A percentile compares a stretch with the other conserved stretches of the same genome.
Conservation (phyloP, 2,329 filamentous ascomycete species). For the Clonostachys rhizophaga region DNA sequence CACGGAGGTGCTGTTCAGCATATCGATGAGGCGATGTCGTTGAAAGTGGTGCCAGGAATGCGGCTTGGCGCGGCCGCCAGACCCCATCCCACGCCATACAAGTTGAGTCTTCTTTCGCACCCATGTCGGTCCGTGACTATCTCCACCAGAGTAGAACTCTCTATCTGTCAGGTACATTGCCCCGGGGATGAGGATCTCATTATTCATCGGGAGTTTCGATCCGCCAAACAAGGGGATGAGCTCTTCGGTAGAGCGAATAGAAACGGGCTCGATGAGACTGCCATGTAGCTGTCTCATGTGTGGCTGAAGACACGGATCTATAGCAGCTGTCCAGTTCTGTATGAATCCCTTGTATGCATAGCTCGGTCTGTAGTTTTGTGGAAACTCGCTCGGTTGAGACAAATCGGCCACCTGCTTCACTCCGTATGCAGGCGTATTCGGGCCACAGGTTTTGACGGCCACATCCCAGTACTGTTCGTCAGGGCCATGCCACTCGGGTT, state of each 20-base stretch:
- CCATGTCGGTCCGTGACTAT: constrained; percentile 52
- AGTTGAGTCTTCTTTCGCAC: constrained; percentile 47
- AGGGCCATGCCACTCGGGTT: constrained; percentile 40
- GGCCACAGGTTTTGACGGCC: constrained; percentile 50
- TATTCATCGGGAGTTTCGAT: constrained; percentile 58
- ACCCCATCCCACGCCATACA: constrained; percentile 62
- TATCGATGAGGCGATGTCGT: constrained; percentile 65
- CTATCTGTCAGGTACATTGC: constrained; percentile 60
- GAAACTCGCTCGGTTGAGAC: constrained; percentile 22
- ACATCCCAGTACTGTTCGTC: constrained; percentile 53
- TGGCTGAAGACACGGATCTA: constrained; percentile 56
- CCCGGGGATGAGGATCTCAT: constrained; percentile 59
- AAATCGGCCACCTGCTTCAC: constrained; percentile 21
- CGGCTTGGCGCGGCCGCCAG: constrained; percentile 47
- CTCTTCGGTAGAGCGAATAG: constrained; percentile 44
- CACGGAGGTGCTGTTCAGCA: constrained; percentile 62
- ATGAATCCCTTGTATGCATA: constrained; percentile 44
- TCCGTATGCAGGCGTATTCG: constrained; percentile 42
- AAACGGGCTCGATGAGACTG: constrained; percentile 50
- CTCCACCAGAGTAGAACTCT: constrained; percentile 52
- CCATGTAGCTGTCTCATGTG: constrained; percentile 46
- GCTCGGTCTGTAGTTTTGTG: constrained; percentile 21
- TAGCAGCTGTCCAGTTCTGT: constrained; percentile 52
- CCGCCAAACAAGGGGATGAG: constrained; percentile 58
- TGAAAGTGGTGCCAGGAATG: constrained; percentile 66